Evolutionary conservation across 108 stramenopile species (phyloP).

Genomic region (Seminavis robusta): DNA sequence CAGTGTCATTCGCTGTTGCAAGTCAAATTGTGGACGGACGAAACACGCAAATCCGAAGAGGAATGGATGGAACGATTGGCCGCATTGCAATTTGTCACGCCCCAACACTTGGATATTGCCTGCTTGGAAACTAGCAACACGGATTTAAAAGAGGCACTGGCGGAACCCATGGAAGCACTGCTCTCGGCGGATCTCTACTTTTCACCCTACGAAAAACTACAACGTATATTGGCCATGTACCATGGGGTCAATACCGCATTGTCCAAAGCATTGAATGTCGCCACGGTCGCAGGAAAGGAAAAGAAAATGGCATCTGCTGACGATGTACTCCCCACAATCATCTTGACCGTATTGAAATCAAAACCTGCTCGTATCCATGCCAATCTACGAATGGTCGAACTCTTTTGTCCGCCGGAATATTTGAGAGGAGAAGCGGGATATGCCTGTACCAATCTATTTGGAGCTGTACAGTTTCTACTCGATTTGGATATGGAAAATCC

Average conservation of each 20-base stretch:
- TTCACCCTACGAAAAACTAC: slow-evolving; percentile 72
- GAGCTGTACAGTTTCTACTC: slow-evolving; percentile 78
- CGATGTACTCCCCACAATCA: slow-evolving; percentile 78
- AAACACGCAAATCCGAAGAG: slow-evolving; percentile 6
- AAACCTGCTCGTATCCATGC: slow-evolving; percentile 35
- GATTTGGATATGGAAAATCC: slow-evolving; percentile 48
- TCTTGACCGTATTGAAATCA: slow-evolving; percentile 60
- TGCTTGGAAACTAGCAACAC: slow-evolving; percentile 37
- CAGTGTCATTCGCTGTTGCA: slow-evolving; percentile 14
- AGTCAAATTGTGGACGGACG: neutral
- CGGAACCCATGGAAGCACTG: slow-evolving; percentile 45
- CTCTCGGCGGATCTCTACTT: slow-evolving; percentile 46
- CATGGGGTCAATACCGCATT: slow-evolving; percentile 60
- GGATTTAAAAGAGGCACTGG: slow-evolving; percentile 4
- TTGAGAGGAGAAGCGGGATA: slow-evolving; percentile 81
- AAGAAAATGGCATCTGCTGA: slow-evolving; percentile 65
- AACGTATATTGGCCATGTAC: slow-evolving; percentile 55
- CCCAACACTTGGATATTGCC: slow-evolving; percentile 70
- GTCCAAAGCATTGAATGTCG: slow-evolving; percentile 37
- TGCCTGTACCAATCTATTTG: slow-evolving; percentile 79
- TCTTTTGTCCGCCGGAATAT: slow-evolving; percentile 54
- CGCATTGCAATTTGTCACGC: slow-evolving; percentile 63
- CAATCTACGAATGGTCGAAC: slow-evolving; percentile 60
- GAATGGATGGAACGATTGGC: slow-evolving; percentile 21
- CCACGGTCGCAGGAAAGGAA: slow-evolving; percentile 6